Base-by-base conservation (phyloP, 2,329 filamentous ascomycete genomes). In the Nemania diffusa region DNA sequence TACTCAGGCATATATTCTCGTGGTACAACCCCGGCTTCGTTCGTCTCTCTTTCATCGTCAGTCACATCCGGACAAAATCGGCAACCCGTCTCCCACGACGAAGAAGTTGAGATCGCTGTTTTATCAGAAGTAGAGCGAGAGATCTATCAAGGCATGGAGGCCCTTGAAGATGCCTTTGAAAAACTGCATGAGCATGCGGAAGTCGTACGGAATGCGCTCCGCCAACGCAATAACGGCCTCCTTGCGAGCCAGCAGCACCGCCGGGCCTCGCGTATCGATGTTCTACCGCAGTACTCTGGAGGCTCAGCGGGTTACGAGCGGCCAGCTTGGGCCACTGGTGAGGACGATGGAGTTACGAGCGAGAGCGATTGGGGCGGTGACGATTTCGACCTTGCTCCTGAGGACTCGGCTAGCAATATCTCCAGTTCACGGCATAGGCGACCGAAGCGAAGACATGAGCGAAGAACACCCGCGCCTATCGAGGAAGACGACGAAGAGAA, bases 131-230 rank as follows among this genome's bases (percentile, higher is more conserved):
- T 97, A 44, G 95, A 98, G 80, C 89, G 94, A 6, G 93, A 97
- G 75, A 97, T 98, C 65, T 97, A 95, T 80, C 86, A 89, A 37
- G 93, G 94, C 69, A 98, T 98, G 95, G 95, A 98, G 80, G 90
- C 90, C 0, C 86, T 98, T 26, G 95, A 98, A 79, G 93, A 97
- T 76, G 94, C 94, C 0, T 97, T 98, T 73, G 95, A 98, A 81
- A 89, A 88, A 29, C 84, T 98, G n/a, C 95, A 98, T 77, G 87
- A 89, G 72, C 91, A 91, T 75, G 95, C 95, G 1, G 94, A 97
- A 80, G 80, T 85, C 20, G 92, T 97, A 17, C 90, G 95, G 5
- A 90, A 88, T 24, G 88, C 91, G 0, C 84, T 98, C 5, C 91
- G 94, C 5, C 92, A 96, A 77, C 91, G 95, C 46, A 90, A 91